A percentile compares a stretch with the other conserved stretches of the same genome.
phyloP scores from a whole-genome alignment of 768 basidiomycete species.

The Kwoniella sp. region DNA sequence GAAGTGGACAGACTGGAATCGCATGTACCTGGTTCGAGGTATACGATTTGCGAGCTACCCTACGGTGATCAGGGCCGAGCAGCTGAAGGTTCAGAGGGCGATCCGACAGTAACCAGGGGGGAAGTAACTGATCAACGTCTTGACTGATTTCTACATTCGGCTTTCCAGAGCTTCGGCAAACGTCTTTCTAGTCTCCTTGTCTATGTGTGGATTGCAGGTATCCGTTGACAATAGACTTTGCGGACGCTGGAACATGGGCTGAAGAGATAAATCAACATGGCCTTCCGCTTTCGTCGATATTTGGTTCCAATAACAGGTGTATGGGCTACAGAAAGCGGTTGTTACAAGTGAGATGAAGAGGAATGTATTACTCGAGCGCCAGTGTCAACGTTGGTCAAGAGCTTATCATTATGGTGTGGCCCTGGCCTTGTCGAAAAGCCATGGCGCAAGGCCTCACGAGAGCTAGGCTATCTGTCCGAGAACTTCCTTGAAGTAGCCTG shows the following conservation, averaged over 20 bases:
- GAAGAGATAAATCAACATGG: background rate
- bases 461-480: background rate
- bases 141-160: background rate
- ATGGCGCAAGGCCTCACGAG: background rate
- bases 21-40: background rate
- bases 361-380: background rate
- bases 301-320: background rate
- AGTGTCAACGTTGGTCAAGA: background rate
- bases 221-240: background rate
- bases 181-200: too few species aligned
- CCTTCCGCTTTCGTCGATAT: background rate
- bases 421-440: background rate
- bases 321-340: background rate
- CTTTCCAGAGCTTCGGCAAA: background rate
- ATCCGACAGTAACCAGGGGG: slow-evolving; percentile 1
- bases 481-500: background rate
- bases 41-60: background rate
- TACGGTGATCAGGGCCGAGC: background rate
- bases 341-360: too few species aligned
- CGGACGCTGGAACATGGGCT: background rate
- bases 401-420: slow-evolving; percentile 1
- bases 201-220: background rate
- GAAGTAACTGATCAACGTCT: background rate
- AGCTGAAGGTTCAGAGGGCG: slow-evolving; percentile 1
- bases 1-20: background rate